Conservation (phyloP, 1,284 basidiomycete species). For the Cutaneotrichosporon sp. region DNA sequence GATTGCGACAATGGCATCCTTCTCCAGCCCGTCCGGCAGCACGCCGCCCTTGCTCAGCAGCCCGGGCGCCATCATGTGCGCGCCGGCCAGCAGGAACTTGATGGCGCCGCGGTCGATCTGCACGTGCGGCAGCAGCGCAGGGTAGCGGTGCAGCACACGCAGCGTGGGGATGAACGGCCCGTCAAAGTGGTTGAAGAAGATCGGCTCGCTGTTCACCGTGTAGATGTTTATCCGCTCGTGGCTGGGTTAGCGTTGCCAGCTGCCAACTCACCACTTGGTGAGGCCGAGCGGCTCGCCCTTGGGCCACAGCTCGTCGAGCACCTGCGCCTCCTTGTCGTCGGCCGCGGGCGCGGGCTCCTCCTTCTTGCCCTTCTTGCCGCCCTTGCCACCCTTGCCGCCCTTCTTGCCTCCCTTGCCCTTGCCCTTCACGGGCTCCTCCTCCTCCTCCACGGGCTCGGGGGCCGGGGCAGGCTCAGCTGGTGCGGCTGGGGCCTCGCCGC, state of each 20-base stretch:
- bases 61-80: slow-evolving; percentile 97
- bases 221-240: slow-evolving; percentile 95
- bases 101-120: slow-evolving; percentile 96
- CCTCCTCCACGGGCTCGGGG: slow-evolving; percentile 25
- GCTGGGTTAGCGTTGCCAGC: slow-evolving; percentile 56
- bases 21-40: slow-evolving; percentile 76
- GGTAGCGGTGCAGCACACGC: slow-evolving; percentile 88
- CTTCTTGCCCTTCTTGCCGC: slow-evolving; percentile 40
- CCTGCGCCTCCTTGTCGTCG: slow-evolving; percentile 56
- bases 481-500: slow-evolving; percentile 21
- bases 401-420: slow-evolving; percentile 32
- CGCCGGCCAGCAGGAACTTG: slow-evolving; percentile 87
- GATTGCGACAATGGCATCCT: slow-evolving; percentile 77
- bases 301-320: slow-evolving; percentile 91
- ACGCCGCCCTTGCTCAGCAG: slow-evolving; percentile 88
- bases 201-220: slow-evolving; percentile 77
- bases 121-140: slow-evolving; percentile 82
- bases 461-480: slow-evolving; percentile 13
- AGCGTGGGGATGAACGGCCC: slow-evolving; percentile 89
- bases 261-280: slow-evolving; percentile 82
- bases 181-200: slow-evolving; percentile 98
- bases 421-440: slow-evolving; percentile 29
- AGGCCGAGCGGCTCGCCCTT: slow-evolving; percentile 94
- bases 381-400: slow-evolving; percentile 20
- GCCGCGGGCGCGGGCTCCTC: slow-evolving; percentile 50